Evolutionary conservation across 1,284 basidiomycete genomes (phyloP), one percentile per base, ranked within the genome.

Genomic region (Rhizopogon parksii): DNA sequence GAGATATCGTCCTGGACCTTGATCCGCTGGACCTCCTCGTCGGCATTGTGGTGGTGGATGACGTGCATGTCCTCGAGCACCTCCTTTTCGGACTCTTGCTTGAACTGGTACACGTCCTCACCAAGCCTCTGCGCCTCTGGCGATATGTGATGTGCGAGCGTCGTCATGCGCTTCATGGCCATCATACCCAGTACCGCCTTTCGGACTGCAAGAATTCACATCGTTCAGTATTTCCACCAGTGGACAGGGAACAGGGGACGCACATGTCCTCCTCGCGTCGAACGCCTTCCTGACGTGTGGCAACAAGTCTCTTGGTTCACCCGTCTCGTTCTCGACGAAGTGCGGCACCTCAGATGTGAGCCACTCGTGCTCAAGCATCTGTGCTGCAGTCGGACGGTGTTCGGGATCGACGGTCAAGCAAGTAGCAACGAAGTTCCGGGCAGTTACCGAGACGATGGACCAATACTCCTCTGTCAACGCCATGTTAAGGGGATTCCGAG

Each of bases 261-360:
- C 63, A 92, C 91, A 93, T 12, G 88, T 83, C 70, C 82, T 83
- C 74, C 82, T 89, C 34, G 90, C 91, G 62, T 95, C 84, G 74
- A 95, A 93, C 35, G 83, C 85, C 70, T 82, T 88, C 76, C 86
- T 89, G 68, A 96, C 87, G 50, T 88, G 83, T 36, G 93, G 93
- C 60, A 95, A 71, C 65, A 97, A 73, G 71, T 95, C 83, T 46
- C 80, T 81, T n/a, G 85, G 84, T 40, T 75, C 74, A 35, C 86
- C 88, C 54, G 74, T 77, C 53, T 71, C 71, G 2, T 77, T 75
- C 64, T 87, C 83, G 19, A 91, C 88, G 66, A 82, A 89, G 72
- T 90, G 83, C 15, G 84, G 82, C 52, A 73, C 65, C 42, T 74
- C 71, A 47, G 78, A 74, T 21, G 84, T 75, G 39, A 96, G 78